Conservation (phyloP, 805 yeast species). For the Suhomyces emberorum region DNA sequence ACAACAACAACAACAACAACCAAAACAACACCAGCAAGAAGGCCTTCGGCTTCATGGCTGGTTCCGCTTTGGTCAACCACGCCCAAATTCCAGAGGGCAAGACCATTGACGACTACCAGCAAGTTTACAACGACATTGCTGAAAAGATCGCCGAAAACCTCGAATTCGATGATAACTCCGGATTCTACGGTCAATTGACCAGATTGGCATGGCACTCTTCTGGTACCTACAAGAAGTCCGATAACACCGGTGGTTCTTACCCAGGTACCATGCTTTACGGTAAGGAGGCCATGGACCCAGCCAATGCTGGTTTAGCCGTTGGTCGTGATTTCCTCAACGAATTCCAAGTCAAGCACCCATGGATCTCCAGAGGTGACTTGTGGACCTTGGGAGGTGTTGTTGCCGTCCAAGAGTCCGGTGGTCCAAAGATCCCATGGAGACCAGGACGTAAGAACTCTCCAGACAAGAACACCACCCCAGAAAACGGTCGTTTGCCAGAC, state of each 20-base stretch:
- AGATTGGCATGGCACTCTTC: slow-evolving; percentile 41
- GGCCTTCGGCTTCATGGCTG: slow-evolving; percentile 11
- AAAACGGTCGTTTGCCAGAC: slow-evolving; percentile 50
- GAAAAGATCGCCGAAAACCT: slow-evolving; percentile 15
- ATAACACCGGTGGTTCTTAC: slow-evolving; percentile 33
- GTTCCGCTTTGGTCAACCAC: slow-evolving; percentile 16
- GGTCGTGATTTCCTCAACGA: slow-evolving; percentile 59
- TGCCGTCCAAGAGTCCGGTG: slow-evolving; percentile 61
- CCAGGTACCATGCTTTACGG: slow-evolving; percentile 37
- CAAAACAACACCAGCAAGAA: slow-evolving; percentile 9
- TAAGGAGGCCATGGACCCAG: slow-evolving; percentile 54
- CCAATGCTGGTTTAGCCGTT: slow-evolving; percentile 47
- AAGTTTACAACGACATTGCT: slow-evolving; percentile 73
- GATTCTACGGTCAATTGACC: slow-evolving; percentile 34
- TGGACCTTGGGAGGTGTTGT: slow-evolving; percentile 71
- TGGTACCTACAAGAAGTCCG: slow-evolving; percentile 28
- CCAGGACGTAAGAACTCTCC: slow-evolving; percentile 45
- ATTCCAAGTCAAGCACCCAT: slow-evolving; percentile 53
- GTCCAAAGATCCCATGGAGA: slow-evolving; percentile 60
- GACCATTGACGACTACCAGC: slow-evolving; percentile 54
- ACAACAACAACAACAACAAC: slow-evolving; percentile 5
- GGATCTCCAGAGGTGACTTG: slow-evolving; percentile 62
- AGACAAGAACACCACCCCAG: slow-evolving; percentile 32
- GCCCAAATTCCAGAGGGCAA: slow-evolving; percentile 36
- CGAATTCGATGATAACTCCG: slow-evolving; percentile 34